Percentiles rank a stretch among this genome's conserved stretches.
These are phyloP conservation scores for Telopea speciosissima DNA, from an alignment of 177 flowering plant genomes.

Conservation along the genomic window DNA sequence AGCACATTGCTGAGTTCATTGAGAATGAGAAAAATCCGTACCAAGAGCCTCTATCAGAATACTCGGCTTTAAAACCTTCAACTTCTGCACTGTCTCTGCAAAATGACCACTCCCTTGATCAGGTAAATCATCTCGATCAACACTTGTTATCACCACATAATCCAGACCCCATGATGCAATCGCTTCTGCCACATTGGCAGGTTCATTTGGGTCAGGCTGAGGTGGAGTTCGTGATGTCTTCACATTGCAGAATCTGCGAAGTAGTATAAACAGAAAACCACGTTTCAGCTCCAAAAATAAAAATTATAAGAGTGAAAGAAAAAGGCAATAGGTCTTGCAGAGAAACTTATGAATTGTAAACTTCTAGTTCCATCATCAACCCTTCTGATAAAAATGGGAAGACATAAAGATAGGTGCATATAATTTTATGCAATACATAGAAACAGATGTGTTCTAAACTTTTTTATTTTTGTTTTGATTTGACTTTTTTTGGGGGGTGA, in stretches of 20 bases:
- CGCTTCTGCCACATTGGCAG: conserved; percentile 91
- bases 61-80: conserved; percentile 71
- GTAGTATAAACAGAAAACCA: not conserved
- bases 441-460: too few species aligned
- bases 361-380: not conserved
- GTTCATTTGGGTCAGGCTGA: conserved; percentile 95
- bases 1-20: not conserved
- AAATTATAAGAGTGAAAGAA: not conserved
- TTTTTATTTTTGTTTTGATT: too few species aligned
- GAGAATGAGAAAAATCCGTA: conserved; percentile 25
- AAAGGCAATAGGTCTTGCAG: not conserved
- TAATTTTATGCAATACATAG: too few species aligned
- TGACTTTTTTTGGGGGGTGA: too few species aligned
- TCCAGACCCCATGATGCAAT: conserved; percentile 99
- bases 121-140: conserved; percentile 88
- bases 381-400: not conserved
- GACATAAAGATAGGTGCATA: too few species aligned
- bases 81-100: conserved; percentile 83
- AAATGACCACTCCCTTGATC: conserved; percentile 98
- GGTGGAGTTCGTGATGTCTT: conserved; percentile 96
- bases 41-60: conserved; percentile 95
- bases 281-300: not conserved
- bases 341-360: not conserved
- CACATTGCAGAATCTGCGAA: conserved; percentile 89
- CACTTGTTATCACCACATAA: conserved; percentile 95